A percentile compares a stretch with the other conserved stretches of the same genome.
Evolutionary conservation across 805 yeast species (phyloP).

Genomic region (Zygosaccharomyces kombuchaensis): DNA sequence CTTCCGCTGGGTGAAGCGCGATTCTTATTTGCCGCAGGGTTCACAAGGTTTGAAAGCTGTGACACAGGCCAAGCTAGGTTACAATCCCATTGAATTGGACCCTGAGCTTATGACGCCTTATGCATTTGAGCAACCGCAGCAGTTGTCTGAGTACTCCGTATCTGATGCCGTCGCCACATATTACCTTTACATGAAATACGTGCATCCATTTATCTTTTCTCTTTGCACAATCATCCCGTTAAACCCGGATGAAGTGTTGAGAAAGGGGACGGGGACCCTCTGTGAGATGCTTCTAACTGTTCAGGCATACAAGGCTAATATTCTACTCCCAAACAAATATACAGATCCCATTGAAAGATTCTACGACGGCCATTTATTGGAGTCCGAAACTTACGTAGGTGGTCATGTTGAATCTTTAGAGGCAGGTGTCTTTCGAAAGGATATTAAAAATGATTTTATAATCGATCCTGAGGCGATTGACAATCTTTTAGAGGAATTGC

Average conservation of each 20-base stretch:
- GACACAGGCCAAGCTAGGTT: conserved; percentile 90
- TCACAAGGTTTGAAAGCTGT: conserved; percentile 98
- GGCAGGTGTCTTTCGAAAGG: conserved; percentile 96
- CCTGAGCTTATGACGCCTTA: conserved; percentile 98
- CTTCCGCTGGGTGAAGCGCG: conserved; percentile 96
- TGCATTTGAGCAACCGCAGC: conserved; percentile 90
- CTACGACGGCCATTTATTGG: conserved; percentile 88
- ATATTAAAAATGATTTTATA: conserved; percentile 67
- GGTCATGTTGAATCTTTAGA: conserved; percentile 98
- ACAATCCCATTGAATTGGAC: conserved; percentile 92
- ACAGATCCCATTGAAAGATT: conserved; percentile 91
- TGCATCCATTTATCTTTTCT: conserved; percentile 94
- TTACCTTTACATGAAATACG: conserved; percentile 91
- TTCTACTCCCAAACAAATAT: conserved; percentile 88
- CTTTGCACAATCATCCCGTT: conserved; percentile 92
- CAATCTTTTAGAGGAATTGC: conserved; percentile 68
- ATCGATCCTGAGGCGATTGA: conserved; percentile 81
- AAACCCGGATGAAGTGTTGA: conserved; percentile 90
- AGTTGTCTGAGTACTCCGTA: conserved; percentile 92
- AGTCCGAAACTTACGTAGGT: conserved; percentile 96
- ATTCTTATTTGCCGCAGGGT: conserved; percentile 95
- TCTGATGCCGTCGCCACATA: conserved; percentile 99
- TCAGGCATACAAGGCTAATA: conserved; percentile 77
- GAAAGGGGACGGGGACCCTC: conserved; percentile 97
- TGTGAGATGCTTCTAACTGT: conserved; percentile 98